Base-by-base conservation (phyloP, 2,329 filamentous ascomycete species). In the Aspergillus candidus region DNA sequence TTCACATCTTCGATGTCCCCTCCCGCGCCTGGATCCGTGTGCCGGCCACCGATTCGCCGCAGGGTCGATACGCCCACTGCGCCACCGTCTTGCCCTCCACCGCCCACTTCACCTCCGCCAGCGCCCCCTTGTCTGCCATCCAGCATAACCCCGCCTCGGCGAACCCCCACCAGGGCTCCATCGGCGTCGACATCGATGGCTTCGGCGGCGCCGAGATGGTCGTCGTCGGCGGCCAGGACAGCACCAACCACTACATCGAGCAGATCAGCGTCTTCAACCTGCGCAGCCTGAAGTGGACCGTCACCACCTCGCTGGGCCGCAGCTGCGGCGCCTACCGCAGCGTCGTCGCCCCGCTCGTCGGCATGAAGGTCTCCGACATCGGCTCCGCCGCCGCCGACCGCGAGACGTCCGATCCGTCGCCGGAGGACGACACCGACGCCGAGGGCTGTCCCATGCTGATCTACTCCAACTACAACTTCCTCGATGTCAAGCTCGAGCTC, bases 211-310 rank as follows among this genome's bases (percentile, higher is more conserved):
- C 93, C 2, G 91, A 98, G 65, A 96, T 98, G 91, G 80, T 98
- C 5, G 84, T 98, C 11, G 90, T 97, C 6, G 93, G 93, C 48
- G 93, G 93, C 0, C 93, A 98, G 66, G 93, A 98, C 61, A 93
- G 87, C 42, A 84, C 85, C n/a, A 98, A 98, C 65, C 90, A 95
- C 65, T 98, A 98, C 62, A 98, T 98, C 54, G 91, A 98, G 67
- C 89, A 98, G 67, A 94, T 98, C 52, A 97, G 89, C 62, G 88
- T 98, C 3, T 98, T 98, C 74, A 98, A 98, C 59, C 74, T 98
- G 18, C 81, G 93, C 38, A 96, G 88, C 63, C 71, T 97, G 47
- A 94, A 93, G 68, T 98, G 93, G 93, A 95, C 88, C 1, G 88
- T 86, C 13, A 96, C 89, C 2, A 87, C 88, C 51, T 76, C 83